Evolutionary conservation across 2,329 filamentous ascomycete genomes (phyloP).

Genomic region (Sporothrix brunneoviolacea): DNA sequence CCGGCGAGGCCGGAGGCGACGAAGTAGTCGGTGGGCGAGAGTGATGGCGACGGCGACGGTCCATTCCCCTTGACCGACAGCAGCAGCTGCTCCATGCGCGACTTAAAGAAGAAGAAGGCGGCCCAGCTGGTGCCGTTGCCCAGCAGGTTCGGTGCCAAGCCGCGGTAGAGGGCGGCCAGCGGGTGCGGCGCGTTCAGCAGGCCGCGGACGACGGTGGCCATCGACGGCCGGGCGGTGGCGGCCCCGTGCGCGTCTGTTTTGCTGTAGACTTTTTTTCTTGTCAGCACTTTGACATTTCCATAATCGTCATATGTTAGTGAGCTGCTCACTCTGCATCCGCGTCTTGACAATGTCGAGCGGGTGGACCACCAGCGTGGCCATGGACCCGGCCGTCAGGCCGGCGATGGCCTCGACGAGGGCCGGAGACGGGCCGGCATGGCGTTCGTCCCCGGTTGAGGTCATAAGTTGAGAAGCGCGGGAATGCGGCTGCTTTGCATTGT

Average conservation of each 20-base stretch:
- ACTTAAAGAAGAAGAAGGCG: slow-evolving; percentile 79
- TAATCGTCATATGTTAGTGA: too few species aligned
- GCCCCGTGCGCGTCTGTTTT: slow-evolving; percentile 21
- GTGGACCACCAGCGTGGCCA: slow-evolving; percentile 81
- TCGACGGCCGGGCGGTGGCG: slow-evolving; percentile 34
- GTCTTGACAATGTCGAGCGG: slow-evolving; percentile 96
- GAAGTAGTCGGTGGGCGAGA: slow-evolving; percentile 71
- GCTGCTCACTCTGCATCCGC: slow-evolving; percentile 76
- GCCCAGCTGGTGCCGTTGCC: slow-evolving; percentile 90
- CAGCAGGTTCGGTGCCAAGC: slow-evolving; percentile 80
- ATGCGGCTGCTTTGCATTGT: too few species aligned
- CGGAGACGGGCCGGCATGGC: slow-evolving; percentile 50
- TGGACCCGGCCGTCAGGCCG: slow-evolving; percentile 80
- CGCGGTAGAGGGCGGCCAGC: slow-evolving; percentile 72
- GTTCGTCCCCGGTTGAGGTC: slow-evolving; percentile 7
- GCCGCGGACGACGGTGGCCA: slow-evolving; percentile 45
- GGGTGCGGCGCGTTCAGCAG: slow-evolving; percentile 46
- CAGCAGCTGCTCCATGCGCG: slow-evolving; percentile 44
- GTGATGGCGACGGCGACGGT: slow-evolving; percentile 9
- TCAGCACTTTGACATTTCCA: background rate
- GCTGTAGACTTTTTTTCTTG: slow-evolving; percentile 41
- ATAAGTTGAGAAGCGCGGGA: background rate
- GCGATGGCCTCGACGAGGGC: slow-evolving; percentile 81
- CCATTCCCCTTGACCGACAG: slow-evolving; percentile 25
- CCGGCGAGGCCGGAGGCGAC: slow-evolving; percentile 65